phyloP scores from a whole-genome alignment of 371 early-diverging fungal species.

The Lichtheimia corymbifera region DNA sequence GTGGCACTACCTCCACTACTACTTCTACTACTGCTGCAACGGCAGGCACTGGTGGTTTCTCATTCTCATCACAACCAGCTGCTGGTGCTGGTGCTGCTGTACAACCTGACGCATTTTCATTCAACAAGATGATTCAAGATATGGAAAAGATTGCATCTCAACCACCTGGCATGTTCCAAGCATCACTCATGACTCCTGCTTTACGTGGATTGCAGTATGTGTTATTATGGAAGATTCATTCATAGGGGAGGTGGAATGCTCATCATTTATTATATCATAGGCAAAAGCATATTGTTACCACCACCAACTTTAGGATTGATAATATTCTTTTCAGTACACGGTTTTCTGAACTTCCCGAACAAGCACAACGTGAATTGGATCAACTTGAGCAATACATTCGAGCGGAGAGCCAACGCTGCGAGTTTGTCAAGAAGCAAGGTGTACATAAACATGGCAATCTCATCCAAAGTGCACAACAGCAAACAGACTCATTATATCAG shows the following conservation, averaged over 20 bases:
- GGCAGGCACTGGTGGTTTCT: constrained; percentile 7
- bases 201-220: constrained; percentile 34
- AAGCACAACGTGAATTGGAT: constrained; percentile 45
- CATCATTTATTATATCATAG: constrained; percentile 15
- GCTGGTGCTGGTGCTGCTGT: constrained; percentile 1
- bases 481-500: constrained; percentile 32
- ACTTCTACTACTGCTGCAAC: constrained; percentile 13
- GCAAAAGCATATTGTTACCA: constrained; percentile 33
- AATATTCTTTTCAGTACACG: constrained; percentile 38
- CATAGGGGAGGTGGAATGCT: not conserved
- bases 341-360: constrained; percentile 45
- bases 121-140: constrained; percentile 32
- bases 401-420: constrained; percentile 37
- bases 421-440: constrained; percentile 36
- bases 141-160: constrained; percentile 26
- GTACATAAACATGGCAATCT: constrained; percentile 30
- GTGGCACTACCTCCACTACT: constrained; percentile 7
- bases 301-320: constrained; percentile 48
- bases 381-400: constrained; percentile 41
- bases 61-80: constrained; percentile 17
- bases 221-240: not conserved
- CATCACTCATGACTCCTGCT: constrained; percentile 29
- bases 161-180: constrained; percentile 33
- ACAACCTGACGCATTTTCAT: constrained; percentile 35
- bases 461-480: constrained; percentile 25